Base-by-base conservation (phyloP, 495 filamentous ascomycete species). In the Penicillium pulvis region DNA sequence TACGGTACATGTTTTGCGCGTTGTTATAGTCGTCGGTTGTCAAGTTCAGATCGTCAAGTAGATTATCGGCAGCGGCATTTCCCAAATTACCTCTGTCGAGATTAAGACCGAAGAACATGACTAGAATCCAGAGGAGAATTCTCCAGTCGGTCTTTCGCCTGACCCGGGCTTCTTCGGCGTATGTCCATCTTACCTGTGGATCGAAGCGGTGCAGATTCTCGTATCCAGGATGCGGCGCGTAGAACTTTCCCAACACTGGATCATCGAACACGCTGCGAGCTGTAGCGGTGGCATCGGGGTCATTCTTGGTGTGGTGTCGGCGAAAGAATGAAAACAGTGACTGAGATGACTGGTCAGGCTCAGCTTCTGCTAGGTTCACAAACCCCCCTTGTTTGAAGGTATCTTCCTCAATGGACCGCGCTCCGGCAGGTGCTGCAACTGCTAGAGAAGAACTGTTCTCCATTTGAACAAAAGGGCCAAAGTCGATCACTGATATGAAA, bases 41-140 rank as follows among this genome's bases (percentile, higher is more conserved):
- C 57, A 87, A 51, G 9, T 74, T 60, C 41, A 87, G 63, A 41
- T 87, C 83, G 10, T 77, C 65, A 19, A 87, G 64, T 56, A 87
- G 68, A 44, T 82, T 80, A 58, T 85, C 83, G 0, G 59, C 54
- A 20, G 64, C 19, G 10, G 66, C 66, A 17, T 69, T 61, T 9
- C 36, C 1, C 1, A 85, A 65, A 59, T 86, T 86, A 7, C 70
- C 72, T 1, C 83, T 79, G 64, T 93, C 89, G 3, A 91, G 67
- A 54, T 92, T 83, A 35, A 92, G 76, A 2, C 84, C 86, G 53
- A 90, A 86, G 70, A 91, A 91, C 85, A 88, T 90, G 35, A 89
- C 67, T 57, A 87, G 90, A 7, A 81, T 77, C 77, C 81, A 81
- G 3, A 78, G 50, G 58, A 82, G 79, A 12, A 90, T 80, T 10